Evolutionary conservation across 495 filamentous ascomycete genomes (phyloP), one percentile per base, ranked within the genome.

Genomic region (Talaromyces nanjingensis): DNA sequence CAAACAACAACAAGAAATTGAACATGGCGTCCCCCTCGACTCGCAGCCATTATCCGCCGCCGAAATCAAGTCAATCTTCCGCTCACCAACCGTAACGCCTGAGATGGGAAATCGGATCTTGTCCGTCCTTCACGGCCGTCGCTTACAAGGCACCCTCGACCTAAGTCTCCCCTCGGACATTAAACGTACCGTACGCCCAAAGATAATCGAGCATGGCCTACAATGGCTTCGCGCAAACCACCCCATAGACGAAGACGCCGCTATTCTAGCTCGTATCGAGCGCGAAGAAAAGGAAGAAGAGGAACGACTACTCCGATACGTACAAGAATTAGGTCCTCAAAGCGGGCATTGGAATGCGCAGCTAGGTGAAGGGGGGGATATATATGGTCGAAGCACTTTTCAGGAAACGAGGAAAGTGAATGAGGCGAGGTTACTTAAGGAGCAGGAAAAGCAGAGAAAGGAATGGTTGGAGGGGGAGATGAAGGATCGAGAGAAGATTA

Each of bases 141-240:
- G 92, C 22, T 77, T 91, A 12, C 83, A 85, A 11, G 92, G 92
- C 20, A 92, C 90, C 0, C 79, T 93, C 8, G 87, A 91, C 64
- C 67, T 77, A 11, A 72, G 77, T 39, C 71, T 81, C 9, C 77
- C 79, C 9, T 42, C 59, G 22, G 76, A 83, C 22, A 73, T 77
- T 18, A 47, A 81, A 79, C 74, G 82, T 74, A 65, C 68, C 27
- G 69, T 72, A 18, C 65, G 65, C 63, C 69, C 74, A 64, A 58
- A 65, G 22, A 72, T 73, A 6, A 63, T 78, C 25, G 73, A 81
- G 24, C 75, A 69, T 47, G 92, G 81, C 0, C 74, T 96, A 59
- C 69, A 77, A 54, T 96, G 89, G 74, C 81, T 97, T 8, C 87
- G 92, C 27, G 70, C 73, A 22, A 79, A 83, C 29, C 83, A 89